These are phyloP conservation scores for Globisporangium emineosum DNA, from an alignment of 352 stramenopile species.

Conservation along the genomic window DNA sequence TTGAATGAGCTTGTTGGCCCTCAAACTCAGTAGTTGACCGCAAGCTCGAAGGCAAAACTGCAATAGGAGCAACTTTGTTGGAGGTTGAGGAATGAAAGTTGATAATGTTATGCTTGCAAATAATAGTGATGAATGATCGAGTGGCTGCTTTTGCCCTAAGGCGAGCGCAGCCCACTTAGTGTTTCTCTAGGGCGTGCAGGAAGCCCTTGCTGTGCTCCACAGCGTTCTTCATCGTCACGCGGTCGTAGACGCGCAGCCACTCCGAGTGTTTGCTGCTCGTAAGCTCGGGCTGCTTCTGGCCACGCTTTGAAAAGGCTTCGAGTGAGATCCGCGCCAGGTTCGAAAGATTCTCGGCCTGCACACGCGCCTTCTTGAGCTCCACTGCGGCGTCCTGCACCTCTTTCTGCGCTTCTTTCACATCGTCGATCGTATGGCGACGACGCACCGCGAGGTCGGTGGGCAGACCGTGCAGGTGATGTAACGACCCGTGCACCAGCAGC, in stretches of 20 bases:
- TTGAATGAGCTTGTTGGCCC: neutral
- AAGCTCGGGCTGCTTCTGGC: conserved; percentile 10
- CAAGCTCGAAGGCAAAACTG: too few species aligned
- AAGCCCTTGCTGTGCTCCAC: conserved; percentile 67
- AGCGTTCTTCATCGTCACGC: conserved; percentile 57
- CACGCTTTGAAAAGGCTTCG: conserved; percentile 48
- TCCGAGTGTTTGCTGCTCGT: conserved; percentile 23
- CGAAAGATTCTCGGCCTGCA: conserved; percentile 70
- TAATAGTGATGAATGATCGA: neutral
- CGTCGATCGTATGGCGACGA: conserved; percentile 77
- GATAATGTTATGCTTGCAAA: neutral
- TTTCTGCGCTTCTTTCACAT: conserved; percentile 74
- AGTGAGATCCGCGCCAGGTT: conserved; percentile 70
- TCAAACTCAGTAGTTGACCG: too few species aligned
- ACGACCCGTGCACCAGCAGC: conserved; percentile 24
- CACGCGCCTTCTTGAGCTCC: conserved; percentile 72
- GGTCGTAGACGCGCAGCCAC: conserved; percentile 68
- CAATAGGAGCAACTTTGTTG: neutral
- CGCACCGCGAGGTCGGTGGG: conserved; percentile 53
- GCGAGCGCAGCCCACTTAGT: neutral
- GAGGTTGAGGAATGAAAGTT: neutral
- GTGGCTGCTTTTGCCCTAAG: neutral
- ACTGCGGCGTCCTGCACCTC: conserved; percentile 57
- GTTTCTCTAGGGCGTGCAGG: conserved; percentile 26
- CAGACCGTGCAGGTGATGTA: conserved; percentile 25